Conservation (phyloP, 2,329 filamentous ascomycete genomes). For the Trichoderma koningii region DNA sequence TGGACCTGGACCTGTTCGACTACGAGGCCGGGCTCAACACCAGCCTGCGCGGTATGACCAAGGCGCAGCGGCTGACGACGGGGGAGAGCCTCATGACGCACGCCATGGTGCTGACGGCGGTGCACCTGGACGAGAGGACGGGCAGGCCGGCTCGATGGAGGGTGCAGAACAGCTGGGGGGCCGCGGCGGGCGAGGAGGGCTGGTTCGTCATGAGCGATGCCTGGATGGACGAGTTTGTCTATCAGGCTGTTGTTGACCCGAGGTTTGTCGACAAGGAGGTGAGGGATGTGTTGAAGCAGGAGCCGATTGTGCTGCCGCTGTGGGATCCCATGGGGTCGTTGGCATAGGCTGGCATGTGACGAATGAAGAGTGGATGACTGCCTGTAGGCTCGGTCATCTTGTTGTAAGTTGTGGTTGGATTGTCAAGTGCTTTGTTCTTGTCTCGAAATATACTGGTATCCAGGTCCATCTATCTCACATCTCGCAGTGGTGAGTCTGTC, state of each 20-base stretch:
- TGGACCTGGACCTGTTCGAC: constrained; percentile 77
- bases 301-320: constrained; percentile 69
- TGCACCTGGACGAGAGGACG: constrained; percentile 68
- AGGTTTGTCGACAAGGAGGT: constrained; percentile 66
- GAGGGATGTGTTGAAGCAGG: constrained; percentile 67
- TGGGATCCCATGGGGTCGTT: constrained; percentile 82
- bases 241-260: constrained; percentile 82
- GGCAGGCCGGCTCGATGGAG: constrained; percentile 74
- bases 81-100: constrained; percentile 86
- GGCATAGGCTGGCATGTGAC: constrained; percentile 47
- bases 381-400: too few relatives aligned
- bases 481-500: background rate
- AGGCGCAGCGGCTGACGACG: constrained; percentile 71
- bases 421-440: background rate
- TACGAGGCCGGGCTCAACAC: constrained; percentile 85
- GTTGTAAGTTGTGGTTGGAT: background rate
- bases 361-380: too few relatives aligned
- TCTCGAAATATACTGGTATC: background rate
- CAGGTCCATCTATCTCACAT: background rate
- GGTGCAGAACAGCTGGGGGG: constrained; percentile 85
- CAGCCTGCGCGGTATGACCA: constrained; percentile 70
- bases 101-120: constrained; percentile 87
- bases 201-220: constrained; percentile 88
- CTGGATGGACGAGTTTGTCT: constrained; percentile 80
- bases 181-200: constrained; percentile 68